phyloP scores from a whole-genome alignment of 2,329 filamentous ascomycete species.

The Passalora sequoiae region DNA sequence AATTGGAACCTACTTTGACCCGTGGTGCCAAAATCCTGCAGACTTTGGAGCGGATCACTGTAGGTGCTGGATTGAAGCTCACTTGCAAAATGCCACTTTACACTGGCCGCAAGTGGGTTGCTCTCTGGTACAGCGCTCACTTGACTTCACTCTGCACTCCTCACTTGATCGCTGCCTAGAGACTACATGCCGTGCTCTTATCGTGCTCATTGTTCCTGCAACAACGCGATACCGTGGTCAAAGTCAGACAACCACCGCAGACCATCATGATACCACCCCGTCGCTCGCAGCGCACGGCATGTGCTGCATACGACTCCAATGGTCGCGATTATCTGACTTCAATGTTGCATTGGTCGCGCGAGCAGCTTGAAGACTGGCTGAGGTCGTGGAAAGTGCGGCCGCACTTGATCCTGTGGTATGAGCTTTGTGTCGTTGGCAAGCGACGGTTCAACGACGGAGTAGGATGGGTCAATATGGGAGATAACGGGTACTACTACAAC shows the following conservation, averaged over 20 bases:
- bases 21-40: too few species aligned
- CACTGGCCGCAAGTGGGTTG: too few species aligned
- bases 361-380: conserved; percentile 22
- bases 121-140: neutral
- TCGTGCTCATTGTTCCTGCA: too few species aligned
- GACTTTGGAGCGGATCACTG: too few species aligned
- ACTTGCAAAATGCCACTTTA: too few species aligned
- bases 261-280: conserved; percentile 8
- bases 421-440: conserved; percentile 15
- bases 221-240: too few species aligned
- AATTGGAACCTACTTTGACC: too few species aligned
- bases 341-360: conserved; percentile 10
- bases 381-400: conserved; percentile 14
- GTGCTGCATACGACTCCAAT: conserved; percentile 20
- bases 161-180: neutral
- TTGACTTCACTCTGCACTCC: neutral
- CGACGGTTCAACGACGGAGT: conserved; percentile 19
- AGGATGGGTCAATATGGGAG: conserved; percentile 22
- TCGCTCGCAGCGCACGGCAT: conserved; percentile 13
- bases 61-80: too few species aligned
- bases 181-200: too few species aligned
- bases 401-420: conserved; percentile 24
- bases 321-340: conserved; percentile 23
- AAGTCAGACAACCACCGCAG: too few species aligned
- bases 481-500: conserved; percentile 20